Evolutionary conservation across 2,329 filamentous ascomycete species (phyloP), one percentile per base, ranked within the genome.

Genomic region (Fusarium succisae): DNA sequence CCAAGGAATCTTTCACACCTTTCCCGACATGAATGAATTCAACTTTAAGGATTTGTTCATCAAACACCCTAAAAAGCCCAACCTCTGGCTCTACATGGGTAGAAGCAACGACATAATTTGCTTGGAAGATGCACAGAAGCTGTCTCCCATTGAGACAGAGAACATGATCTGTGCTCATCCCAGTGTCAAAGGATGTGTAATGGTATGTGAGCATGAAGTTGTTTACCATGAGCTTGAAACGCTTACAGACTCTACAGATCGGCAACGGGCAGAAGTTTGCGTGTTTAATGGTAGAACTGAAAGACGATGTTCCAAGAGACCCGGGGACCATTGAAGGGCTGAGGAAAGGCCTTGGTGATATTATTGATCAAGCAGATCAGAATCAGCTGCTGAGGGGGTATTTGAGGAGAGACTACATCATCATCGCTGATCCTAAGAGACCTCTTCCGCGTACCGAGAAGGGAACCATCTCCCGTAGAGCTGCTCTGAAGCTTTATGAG

Each of bases 201-300:
- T 53, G 48, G 48, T 53, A 15, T 11, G 30, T 53, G 3, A 20
- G 8, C 6, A 6, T n/a, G 30, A 11, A 11, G 0, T 1, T 20
- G 2, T 8, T 9, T 6, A 20, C 3, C 1, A 24, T 15, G 22
- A 15, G 1, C 3, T 8, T 20, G 22, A 13, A 14, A 1, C 4
- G n/a, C 48, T 53, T 8, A 37, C n/a, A 8, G 1, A 5, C 0
- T 4, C 1, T 5, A 2, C 9, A 53, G 48, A 37, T 53, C 2
- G 48, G 48, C 15, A 53, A 53, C 17, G 48, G 48, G 2, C 48
- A 53, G n/a, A 53, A 53, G 30, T 53, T 53, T 0, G 48, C 48
- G 0, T 53, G 30, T 15, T 2, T 53, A 1, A 35, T 53, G 48
- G 30, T 37, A 15, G 48, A 53, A 6, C 30, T 53, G 12, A 53